These are phyloP conservation scores for Gonapodya prolifera DNA, from an alignment of 192 early-diverging fungal species.

Conservation along the genomic window DNA sequence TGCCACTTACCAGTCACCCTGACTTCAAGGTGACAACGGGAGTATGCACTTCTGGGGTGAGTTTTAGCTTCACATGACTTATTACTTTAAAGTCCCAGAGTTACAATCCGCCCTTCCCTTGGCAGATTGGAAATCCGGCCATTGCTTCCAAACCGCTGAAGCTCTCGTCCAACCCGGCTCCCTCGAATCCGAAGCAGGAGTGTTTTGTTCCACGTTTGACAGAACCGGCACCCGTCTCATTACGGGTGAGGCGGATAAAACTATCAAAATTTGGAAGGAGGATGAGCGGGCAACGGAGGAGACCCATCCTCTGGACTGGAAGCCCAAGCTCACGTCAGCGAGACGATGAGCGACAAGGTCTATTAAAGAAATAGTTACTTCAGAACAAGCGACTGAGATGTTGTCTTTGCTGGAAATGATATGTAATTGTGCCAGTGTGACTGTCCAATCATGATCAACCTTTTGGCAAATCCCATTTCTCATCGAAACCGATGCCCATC, in stretches of 20 bases:
- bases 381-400: too few species aligned
- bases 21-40: conserved; percentile 74
- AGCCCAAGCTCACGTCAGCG: too few species aligned
- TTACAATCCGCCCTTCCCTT: conserved; percentile 7
- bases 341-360: too few species aligned
- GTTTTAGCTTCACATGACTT: conserved; percentile 83
- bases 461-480: too few species aligned
- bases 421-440: too few species aligned
- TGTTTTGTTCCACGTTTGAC: conserved; percentile 94
- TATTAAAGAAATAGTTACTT: too few species aligned
- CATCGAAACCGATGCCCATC: too few species aligned
- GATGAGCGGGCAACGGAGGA: conserved; percentile 50
- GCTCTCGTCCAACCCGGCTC: conserved; percentile 90
- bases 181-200: conserved; percentile 85
- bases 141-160: conserved; percentile 85
- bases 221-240: conserved; percentile 85
- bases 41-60: conserved; percentile 91
- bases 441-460: too few species aligned
- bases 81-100: conserved; percentile 42
- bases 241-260: conserved; percentile 98
- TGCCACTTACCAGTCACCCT: conserved; percentile 55
- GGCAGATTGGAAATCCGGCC: conserved; percentile 93
- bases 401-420: too few species aligned
- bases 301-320: too few species aligned
- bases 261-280: conserved; percentile 95